phyloP scores from a whole-genome alignment of 225 moss, liverwort and hornwort species.

The Asterella californica region DNA sequence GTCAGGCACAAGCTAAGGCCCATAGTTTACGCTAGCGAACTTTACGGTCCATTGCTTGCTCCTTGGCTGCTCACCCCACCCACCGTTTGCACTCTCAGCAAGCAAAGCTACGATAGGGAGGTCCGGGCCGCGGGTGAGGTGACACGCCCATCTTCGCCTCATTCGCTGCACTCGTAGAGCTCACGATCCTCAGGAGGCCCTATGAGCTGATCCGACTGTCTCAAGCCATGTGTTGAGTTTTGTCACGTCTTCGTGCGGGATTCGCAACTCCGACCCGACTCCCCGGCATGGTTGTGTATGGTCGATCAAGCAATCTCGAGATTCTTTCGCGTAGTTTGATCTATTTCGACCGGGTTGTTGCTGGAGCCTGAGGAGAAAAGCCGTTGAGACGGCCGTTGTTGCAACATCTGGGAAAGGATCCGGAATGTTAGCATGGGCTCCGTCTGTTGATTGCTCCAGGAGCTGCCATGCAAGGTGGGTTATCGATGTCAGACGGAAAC shows the following conservation, averaged over 20 bases:
- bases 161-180: conserved; percentile 4
- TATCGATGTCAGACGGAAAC: conserved; percentile 19
- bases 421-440: conserved; percentile 46
- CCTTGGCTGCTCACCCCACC: background rate
- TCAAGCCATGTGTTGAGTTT: conserved; percentile 3
- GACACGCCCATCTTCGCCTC: background rate
- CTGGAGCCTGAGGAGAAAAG: background rate
- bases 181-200: conserved; percentile 10
- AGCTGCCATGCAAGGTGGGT: conserved; percentile 39
- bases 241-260: background rate
- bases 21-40: background rate
- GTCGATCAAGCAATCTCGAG: background rate
- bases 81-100: background rate
- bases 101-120: background rate
- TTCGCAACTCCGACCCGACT: background rate
- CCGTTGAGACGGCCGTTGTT: conserved; percentile 14
- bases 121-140: background rate
- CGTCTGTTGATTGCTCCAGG: conserved; percentile 39
- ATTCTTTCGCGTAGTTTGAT: background rate
- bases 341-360: background rate
- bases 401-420: conserved; percentile 13
- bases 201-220: background rate
- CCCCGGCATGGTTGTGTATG: background rate
- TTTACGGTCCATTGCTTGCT: background rate
- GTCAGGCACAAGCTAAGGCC: background rate